Base-by-base conservation (phyloP, 2,329 filamentous ascomycete genomes). In the Nemania bipapillata region DNA sequence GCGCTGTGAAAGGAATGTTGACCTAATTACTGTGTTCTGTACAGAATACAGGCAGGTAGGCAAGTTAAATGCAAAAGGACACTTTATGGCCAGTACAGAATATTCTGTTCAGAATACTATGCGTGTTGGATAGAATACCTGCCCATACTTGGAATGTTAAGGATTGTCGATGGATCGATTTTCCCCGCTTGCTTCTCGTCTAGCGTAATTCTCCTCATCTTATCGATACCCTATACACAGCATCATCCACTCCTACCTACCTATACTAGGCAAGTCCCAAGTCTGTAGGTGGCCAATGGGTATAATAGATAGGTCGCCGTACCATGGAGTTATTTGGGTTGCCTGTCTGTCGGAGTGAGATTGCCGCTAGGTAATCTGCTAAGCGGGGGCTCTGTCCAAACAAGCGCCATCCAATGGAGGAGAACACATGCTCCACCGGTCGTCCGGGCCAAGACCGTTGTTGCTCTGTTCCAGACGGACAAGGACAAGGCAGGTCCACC, bases 201-300 rank as follows among this genome's bases (percentile, higher is more conserved):
- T 42, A 24, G 24, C 22, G 45, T 35, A 37, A 42, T 35, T 50
- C 42, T 28, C 30, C 26, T 35, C 12, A 15, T 26, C 61, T 68
- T 68, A 65, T 65, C 62, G 66, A 65, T 68, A 58, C 57, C 40
- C 53, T 67, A 67, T 54, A 67, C 40, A 45, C 40, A 45, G 17
- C 40, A 45, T 45, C 40, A 20, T 45, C 17, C 17, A 17, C 17
- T 45, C 40, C 40, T 45, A 45, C 40, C 40, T 45, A 45, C 40
- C 40, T 20, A n/a, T 45, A n/a, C 17, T n/a, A 45, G 40, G 17
- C 40, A 45, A 45, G 40, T 45, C 40, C 7, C 40, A 45, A 45
- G 40, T 45, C 40, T 20, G 40, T 45, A 45, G 40, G 40, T 11
- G 4, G 4, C 12, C 17, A 32, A 35, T 50, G 47, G 11, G n/a